Evolutionary conservation across 192 early-diverging fungal genomes (phyloP), one percentile per base, ranked within the genome.

Genomic region (Ambispora gerdemannii): DNA sequence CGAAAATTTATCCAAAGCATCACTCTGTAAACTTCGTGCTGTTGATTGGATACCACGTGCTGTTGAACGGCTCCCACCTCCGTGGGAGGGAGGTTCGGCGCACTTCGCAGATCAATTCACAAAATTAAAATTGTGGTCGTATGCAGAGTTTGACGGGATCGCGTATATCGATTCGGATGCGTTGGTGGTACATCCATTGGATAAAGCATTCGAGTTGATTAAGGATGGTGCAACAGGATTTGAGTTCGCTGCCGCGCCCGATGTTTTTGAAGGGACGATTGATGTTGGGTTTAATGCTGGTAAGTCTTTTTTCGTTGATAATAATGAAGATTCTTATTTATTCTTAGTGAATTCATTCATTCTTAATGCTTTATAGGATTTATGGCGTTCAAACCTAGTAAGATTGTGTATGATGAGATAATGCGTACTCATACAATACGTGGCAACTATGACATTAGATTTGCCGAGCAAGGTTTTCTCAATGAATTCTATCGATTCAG

Each of bases 341-440:
- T n/a, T n/a, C n/a, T n/a, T n/a, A n/a, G n/a, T n/a, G n/a, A n/a
- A n/a, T n/a, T n/a, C n/a, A n/a, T n/a, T n/a, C n/a, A n/a, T n/a
- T n/a, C n/a, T n/a, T n/a, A n/a, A n/a, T n/a, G n/a, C n/a, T 53
- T 53, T 4, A 20, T 62, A 62, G 60, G 60, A 62, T 62, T 62
- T 36, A 62, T 62, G 34, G 3, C 32, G 3, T 36, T 62, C 8
- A 62, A 36, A 62, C 60, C 60, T 3, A n/a, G 20, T 62, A 36
- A 30, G 20, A 22, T 17, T 34, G 60, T 62, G 17, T 62, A 20
- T 22, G 32, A 62, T 3, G 60, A 62, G 32, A 36, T 62, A 20
- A 62, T 62, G 60, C 10, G 60, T 36, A 22, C 20, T 36, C 34
- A 62, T 36, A 62, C 33, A n/a, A 36, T 36, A 20, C 34, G 33